Evolutionary conservation across 768 basidiomycete genomes (phyloP).

Genomic region (Russula emetica): DNA sequence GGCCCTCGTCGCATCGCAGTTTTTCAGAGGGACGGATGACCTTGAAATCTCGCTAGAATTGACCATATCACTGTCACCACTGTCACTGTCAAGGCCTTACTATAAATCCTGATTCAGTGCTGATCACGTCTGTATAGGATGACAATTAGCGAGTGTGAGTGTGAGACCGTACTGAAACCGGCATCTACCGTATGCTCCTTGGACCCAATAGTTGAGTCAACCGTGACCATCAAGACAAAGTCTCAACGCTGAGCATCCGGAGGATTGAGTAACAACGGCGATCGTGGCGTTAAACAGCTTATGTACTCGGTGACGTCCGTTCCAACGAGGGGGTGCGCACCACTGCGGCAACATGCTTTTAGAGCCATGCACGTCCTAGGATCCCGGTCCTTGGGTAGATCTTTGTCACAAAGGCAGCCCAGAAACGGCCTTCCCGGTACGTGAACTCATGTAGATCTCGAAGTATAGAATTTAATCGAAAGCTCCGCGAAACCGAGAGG

Average conservation of each 20-base stretch:
- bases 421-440: constrained; percentile 13
- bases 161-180: too few relatives aligned
- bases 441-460: constrained; percentile 7
- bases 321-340: neutral
- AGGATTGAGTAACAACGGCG: neutral
- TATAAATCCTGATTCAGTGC: too few relatives aligned
- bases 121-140: neutral
- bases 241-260: neutral
- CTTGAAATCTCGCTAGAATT: too few relatives aligned
- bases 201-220: neutral
- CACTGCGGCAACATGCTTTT: neutral
- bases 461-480: neutral
- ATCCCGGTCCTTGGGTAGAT: constrained; percentile 19
- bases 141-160: neutral
- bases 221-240: too few relatives aligned
- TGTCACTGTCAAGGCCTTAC: too few relatives aligned
- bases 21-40: neutral
- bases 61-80: too few relatives aligned
- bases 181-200: neutral
- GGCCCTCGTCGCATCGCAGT: neutral
- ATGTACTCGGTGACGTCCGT: neutral
- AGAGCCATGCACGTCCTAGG: neutral
- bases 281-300: neutral
- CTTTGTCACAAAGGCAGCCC: neutral
- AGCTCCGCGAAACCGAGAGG: constrained; percentile 7